phyloP scores from a whole-genome alignment of 1,284 basidiomycete genomes.

The Rugosomyces carneus region DNA sequence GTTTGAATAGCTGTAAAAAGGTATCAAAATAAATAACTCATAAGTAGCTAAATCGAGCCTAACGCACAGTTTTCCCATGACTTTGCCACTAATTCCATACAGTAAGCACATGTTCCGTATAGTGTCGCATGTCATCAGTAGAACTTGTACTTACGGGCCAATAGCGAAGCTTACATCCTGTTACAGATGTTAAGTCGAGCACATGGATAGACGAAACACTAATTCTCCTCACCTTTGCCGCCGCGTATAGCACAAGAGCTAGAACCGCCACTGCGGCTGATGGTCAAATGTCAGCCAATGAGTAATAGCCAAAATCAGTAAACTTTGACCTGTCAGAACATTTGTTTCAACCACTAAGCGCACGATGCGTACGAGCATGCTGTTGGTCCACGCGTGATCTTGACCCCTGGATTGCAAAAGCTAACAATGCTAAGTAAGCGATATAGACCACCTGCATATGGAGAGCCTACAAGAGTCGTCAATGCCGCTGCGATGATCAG shows the following conservation, averaged over 20 bases:
- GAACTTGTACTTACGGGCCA: background rate
- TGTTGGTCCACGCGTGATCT: conserved; percentile 9
- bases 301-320: background rate
- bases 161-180: background rate
- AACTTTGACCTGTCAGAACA: background rate
- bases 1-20: background rate
- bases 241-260: background rate
- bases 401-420: conserved; percentile 9
- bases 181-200: background rate
- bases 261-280: background rate
- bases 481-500: conserved; percentile 16
- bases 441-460: background rate
- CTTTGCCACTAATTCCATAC: background rate
- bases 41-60: background rate
- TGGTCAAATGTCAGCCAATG: background rate
- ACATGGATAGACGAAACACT: background rate
- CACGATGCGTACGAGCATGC: conserved; percentile 15
- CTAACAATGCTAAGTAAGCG: background rate
- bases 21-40: background rate
- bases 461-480: conserved; percentile 6
- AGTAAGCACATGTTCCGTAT: background rate
- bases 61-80: background rate
- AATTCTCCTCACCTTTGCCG: background rate
- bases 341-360: conserved; percentile 18
- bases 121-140: no score